These are phyloP conservation scores for Chaetomiaceae sp. DNA, from an alignment of 2,329 filamentous ascomycete genomes.

Conservation along the genomic window DNA sequence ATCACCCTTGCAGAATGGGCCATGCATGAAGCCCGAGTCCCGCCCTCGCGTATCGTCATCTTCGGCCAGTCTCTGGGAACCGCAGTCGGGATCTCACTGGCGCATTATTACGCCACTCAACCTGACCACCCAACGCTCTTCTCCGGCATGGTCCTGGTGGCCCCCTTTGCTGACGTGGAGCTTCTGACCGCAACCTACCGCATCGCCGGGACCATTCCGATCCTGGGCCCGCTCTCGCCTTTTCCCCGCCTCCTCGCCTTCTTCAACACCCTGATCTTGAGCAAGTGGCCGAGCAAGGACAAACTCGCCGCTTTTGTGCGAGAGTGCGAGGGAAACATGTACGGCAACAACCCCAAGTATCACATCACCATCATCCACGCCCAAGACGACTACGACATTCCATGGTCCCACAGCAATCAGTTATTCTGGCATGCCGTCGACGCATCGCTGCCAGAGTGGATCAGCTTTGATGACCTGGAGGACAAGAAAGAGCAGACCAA, in stretches of 20 bases:
- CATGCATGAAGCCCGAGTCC: slow-evolving; percentile 45
- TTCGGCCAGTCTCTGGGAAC: slow-evolving; percentile 58
- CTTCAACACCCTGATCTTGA: slow-evolving; percentile 43
- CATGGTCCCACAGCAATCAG: slow-evolving; percentile 43
- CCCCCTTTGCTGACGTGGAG: slow-evolving; percentile 51
- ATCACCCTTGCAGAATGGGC: slow-evolving; percentile 50
- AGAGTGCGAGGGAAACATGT: slow-evolving; percentile 30
- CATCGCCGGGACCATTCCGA: slow-evolving; percentile 49
- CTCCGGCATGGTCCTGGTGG: slow-evolving; percentile 51
- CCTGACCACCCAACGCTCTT: slow-evolving; percentile 41
- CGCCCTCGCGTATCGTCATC: slow-evolving; percentile 51
- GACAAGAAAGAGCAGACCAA: slow-evolving; percentile 37
- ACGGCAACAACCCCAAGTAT: slow-evolving; percentile 29
- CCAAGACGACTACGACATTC: slow-evolving; percentile 49
- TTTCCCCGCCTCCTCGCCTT: slow-evolving; percentile 43
- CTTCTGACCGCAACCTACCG: slow-evolving; percentile 53
- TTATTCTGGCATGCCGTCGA: slow-evolving; percentile 54
- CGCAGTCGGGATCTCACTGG: slow-evolving; percentile 33
- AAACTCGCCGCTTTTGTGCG: slow-evolving; percentile 43
- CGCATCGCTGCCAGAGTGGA: slow-evolving; percentile 35
- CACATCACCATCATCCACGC: slow-evolving; percentile 46
- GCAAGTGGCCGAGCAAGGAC: slow-evolving; percentile 49
- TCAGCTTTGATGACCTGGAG: slow-evolving; percentile 43
- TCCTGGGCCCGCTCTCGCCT: slow-evolving; percentile 46
- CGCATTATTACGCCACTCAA: slow-evolving; percentile 29